Conservation (phyloP, 352 stramenopile genomes). For the Phytopythium boreale region DNA sequence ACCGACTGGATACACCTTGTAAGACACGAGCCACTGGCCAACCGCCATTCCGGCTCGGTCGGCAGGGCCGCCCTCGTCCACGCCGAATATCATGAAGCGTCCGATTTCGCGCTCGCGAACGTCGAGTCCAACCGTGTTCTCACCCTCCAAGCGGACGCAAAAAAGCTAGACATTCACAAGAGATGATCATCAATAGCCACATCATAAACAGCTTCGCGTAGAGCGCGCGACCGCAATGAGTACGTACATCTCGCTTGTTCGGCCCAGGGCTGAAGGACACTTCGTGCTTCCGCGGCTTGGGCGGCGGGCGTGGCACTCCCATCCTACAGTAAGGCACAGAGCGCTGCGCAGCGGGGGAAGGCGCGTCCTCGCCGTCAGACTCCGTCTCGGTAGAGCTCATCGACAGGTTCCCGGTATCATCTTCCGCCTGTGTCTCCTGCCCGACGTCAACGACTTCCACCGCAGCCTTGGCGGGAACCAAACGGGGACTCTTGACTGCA, state of each 20-base stretch:
- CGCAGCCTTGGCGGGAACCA: neutral
- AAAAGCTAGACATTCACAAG: neutral
- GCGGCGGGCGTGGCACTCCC: too few relatives aligned
- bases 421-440: neutral
- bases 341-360: neutral
- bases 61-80: neutral
- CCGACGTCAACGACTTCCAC: neutral
- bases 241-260: slow-evolving; percentile 1
- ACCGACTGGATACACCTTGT: neutral
- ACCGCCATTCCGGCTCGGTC: neutral
- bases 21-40: neutral
- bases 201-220: too few relatives aligned
- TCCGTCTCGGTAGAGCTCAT: neutral
- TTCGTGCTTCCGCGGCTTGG: neutral
- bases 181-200: neutral
- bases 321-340: neutral
- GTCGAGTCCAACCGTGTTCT: neutral
- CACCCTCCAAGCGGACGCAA: neutral
- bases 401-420: neutral
- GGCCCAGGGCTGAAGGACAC: neutral
- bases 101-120: neutral
- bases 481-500: neutral
- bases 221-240: neutral
- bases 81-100: neutral
- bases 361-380: neutral